Evolutionary conservation across 2,329 filamentous ascomycete genomes (phyloP).

Genomic region (Fusarium beomiforme): DNA sequence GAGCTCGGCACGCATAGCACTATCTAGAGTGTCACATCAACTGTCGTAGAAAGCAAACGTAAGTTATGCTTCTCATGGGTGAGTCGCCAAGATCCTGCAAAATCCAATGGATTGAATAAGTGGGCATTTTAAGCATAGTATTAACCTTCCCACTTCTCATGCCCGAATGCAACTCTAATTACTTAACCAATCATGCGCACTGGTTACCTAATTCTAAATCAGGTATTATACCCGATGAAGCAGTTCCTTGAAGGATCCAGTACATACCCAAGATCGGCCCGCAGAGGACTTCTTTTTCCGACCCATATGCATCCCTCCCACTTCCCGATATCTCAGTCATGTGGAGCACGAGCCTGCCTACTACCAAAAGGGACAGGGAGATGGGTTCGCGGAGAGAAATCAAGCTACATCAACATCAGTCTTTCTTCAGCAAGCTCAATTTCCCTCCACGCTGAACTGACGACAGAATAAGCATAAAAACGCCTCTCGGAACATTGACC

Average conservation of each 20-base stretch:
- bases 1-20: background rate
- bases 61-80: background rate
- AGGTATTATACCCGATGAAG: conserved; percentile 3
- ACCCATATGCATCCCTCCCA: background rate
- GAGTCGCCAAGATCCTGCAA: conserved; percentile 2
- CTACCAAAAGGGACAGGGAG: background rate
- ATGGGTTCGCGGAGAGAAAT: background rate
- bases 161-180: conserved; percentile 13
- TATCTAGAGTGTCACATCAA: background rate
- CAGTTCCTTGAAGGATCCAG: background rate
- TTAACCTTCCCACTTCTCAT: conserved; percentile 20
- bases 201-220: background rate
- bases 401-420: background rate
- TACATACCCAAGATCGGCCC: background rate
- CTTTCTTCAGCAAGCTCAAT: background rate
- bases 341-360: too few relatives aligned
- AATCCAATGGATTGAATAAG: conserved; percentile 3
- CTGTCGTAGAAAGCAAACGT: background rate
- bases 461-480: conserved; percentile 34
- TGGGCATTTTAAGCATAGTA: conserved; percentile 18
- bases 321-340: background rate
- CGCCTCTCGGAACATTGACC: conserved; percentile 15
- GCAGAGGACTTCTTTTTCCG: background rate
- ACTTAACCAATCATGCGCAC: background rate
- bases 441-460: conserved; percentile 1